Conservation (phyloP, 2,329 filamentous ascomycete species). For the Hypoxylon sp. region DNA sequence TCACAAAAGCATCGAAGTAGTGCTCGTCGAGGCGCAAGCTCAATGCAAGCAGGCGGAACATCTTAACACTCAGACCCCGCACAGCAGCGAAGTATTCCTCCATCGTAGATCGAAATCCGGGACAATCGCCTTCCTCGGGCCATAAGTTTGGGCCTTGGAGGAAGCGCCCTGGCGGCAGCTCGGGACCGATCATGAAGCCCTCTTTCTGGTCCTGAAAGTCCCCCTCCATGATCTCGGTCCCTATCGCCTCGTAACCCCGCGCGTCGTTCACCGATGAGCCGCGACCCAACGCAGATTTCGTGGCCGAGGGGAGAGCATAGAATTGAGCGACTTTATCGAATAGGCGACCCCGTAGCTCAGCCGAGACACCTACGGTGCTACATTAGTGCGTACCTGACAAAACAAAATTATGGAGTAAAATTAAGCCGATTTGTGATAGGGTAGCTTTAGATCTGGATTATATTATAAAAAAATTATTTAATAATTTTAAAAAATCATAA, state of each 20-base stretch:
- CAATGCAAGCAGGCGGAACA: constrained; percentile 45
- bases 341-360: constrained; percentile 45
- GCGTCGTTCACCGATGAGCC: constrained; percentile 40
- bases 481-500: too few relatives aligned
- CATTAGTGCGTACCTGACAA: constrained; percentile 50
- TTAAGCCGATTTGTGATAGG: too few relatives aligned
- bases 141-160: constrained; percentile 49
- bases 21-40: constrained; percentile 41
- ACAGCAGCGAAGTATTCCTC: constrained; percentile 46
- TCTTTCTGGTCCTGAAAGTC: constrained; percentile 49
- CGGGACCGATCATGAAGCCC: constrained; percentile 51
- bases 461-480: too few relatives aligned
- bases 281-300: constrained; percentile 44
- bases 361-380: too few relatives aligned
- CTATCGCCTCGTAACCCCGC: constrained; percentile 47
- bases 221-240: constrained; percentile 43
- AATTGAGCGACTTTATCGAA: constrained; percentile 46
- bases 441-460: too few relatives aligned
- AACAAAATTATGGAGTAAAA: too few relatives aligned
- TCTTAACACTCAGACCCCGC: constrained; percentile 40
- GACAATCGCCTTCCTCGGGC: constrained; percentile 45
- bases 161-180: constrained; percentile 39
- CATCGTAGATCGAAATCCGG: constrained; percentile 44
- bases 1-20: constrained; percentile 44
- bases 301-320: constrained; percentile 48